A percentile compares a stretch with the other conserved stretches of the same genome.
Evolutionary conservation across 2,329 filamentous ascomycete species (phyloP).

Genomic region (Didymella exigua): DNA sequence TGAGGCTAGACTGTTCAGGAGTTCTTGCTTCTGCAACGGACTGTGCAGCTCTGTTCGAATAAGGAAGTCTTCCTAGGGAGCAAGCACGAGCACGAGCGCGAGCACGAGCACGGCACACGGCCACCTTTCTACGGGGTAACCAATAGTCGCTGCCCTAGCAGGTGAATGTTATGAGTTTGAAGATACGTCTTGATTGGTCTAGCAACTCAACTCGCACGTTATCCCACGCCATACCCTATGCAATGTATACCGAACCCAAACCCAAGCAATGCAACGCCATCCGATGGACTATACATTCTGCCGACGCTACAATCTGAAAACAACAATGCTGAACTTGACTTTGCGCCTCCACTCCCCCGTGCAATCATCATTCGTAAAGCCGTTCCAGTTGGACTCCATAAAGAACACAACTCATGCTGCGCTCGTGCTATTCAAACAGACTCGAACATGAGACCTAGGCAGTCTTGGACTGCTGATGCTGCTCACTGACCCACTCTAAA

Average conservation of each 20-base stretch:
- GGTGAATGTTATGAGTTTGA: too few species aligned
- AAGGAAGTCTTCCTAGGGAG: too few species aligned
- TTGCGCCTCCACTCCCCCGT: conserved; percentile 7
- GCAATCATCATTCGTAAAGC: conserved; percentile 11
- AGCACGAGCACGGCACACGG: too few species aligned
- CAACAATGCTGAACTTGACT: conserved; percentile 8
- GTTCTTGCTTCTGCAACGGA: too few species aligned
- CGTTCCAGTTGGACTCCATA: not conserved
- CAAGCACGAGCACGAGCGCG: too few species aligned
- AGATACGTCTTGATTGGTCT: conserved; percentile 3
- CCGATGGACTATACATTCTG: not conserved
- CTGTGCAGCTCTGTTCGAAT: too few species aligned
- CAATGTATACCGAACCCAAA: not conserved
- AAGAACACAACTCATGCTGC: not conserved
- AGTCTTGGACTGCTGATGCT: conserved; percentile 26
- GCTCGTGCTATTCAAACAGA: not conserved
- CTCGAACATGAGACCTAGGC: not conserved
- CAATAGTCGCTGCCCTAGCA: too few species aligned
- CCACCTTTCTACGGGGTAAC: too few species aligned
- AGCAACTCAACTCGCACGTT: not conserved
- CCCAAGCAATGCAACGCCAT: conserved; percentile 13
- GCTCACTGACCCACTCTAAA: conserved; percentile 77
- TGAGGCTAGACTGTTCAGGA: too few species aligned
- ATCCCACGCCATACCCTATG: conserved; percentile 6
- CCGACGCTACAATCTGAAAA: not conserved